phyloP scores from a whole-genome alignment of 2,329 filamentous ascomycete species.

The Alternaria gansuensis region DNA sequence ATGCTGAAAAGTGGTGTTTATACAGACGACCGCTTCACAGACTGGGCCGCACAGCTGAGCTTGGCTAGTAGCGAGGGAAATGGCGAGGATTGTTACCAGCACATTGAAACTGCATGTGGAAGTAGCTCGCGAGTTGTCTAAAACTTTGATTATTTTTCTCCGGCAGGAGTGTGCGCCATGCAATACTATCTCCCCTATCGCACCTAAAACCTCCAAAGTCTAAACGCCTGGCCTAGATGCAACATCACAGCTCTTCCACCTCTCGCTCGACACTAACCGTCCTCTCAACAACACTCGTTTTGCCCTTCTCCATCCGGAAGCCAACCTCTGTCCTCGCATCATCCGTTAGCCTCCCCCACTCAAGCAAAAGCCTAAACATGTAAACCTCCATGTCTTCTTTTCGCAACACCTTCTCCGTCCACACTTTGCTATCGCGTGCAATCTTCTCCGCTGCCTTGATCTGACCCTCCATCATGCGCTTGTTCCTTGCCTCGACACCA shows the following conservation, averaged over 20 bases:
- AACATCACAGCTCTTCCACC: neutral
- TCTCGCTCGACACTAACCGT: conserved; percentile 9
- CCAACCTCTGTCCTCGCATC: conserved; percentile 49
- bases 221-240: neutral
- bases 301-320: conserved; percentile 38
- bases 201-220: neutral
- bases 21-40: neutral
- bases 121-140: neutral
- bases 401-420: conserved; percentile 49
- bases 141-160: neutral
- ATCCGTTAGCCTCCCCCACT: conserved; percentile 64
- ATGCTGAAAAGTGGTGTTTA: neutral
- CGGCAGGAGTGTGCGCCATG: conserved; percentile 4
- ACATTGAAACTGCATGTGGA: neutral
- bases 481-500: conserved; percentile 35
- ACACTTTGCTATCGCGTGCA: conserved; percentile 44
- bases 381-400: conserved; percentile 78
- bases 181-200: conserved; percentile 5
- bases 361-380: conserved; percentile 77
- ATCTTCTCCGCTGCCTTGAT: conserved; percentile 46
- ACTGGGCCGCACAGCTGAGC: neutral
- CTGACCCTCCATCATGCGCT: conserved; percentile 39
- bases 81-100: neutral
- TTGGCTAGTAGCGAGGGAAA: neutral
- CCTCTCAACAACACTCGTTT: conserved; percentile 2